Evolutionary conservation across 129 eudicot genomes (phyloP).

Genomic region (Pulicaria dysenterica): DNA sequence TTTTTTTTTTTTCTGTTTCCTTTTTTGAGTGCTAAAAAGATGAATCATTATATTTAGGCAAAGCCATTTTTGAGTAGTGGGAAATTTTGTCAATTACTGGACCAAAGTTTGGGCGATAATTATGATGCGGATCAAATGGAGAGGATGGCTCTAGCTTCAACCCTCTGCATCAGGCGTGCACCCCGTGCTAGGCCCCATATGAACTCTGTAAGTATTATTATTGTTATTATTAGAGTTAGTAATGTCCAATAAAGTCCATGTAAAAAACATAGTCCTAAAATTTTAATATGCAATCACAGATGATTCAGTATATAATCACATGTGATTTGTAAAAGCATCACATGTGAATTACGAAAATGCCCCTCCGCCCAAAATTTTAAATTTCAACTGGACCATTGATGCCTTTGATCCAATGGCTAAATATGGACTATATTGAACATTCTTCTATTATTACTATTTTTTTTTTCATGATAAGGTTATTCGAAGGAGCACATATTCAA

Average conservation of each 20-base stretch:
- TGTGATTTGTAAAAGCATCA: no score
- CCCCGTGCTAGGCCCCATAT: slow-evolving; percentile 95
- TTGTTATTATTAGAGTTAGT: no score
- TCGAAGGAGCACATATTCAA: no score
- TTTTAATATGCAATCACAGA: no score
- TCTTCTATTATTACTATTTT: not conserved
- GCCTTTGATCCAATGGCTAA: no score
- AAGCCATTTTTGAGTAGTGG: slow-evolving; percentile 69
- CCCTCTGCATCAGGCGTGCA: slow-evolving; percentile 87
- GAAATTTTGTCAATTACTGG: slow-evolving; percentile 59
- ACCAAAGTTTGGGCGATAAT: slow-evolving; percentile 55
- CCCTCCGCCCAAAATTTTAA: no score
- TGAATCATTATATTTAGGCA: slow-evolving; percentile 52
- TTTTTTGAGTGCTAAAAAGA: not conserved
- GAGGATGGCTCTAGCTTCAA: slow-evolving; percentile 87
- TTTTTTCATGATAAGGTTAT: not conserved
- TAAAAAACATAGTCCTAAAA: no score
- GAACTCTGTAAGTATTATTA: slow-evolving; percentile 63
- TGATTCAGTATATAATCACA: no score
- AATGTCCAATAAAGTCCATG: no score
- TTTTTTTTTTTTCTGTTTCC: not conserved
- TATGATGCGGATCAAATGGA: slow-evolving; percentile 70
- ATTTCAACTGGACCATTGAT: no score
- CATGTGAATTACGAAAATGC: no score
- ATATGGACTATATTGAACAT: no score